Base-by-base conservation (phyloP, 1,284 basidiomycete genomes). In the Pseudomicrostroma phylloplanum region DNA sequence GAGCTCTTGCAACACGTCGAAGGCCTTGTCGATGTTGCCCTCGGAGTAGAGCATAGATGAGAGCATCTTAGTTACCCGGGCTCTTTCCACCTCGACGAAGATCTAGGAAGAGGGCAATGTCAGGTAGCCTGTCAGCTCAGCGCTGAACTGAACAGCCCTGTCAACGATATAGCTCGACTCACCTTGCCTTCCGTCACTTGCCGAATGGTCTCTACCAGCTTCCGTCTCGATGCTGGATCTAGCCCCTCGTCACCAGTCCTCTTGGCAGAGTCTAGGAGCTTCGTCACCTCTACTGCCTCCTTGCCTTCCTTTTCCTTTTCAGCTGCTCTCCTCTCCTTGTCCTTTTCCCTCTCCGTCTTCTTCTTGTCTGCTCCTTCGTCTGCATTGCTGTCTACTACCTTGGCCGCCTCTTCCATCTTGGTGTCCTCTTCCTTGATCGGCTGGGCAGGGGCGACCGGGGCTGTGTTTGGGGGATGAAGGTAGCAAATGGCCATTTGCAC, bases 181-280 rank as follows among this genome's bases (percentile, higher is more conserved):
- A 89, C 92, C 86, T 97, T 98, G 63, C 94, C 94, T 82, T 97
- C 94, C 0, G 94, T 96, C 40, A 99, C 91, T 57, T 86, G 84
- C 74, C 96, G 85, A 69, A 99, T 80, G 1, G 91, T 92, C 81
- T 94, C 88, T 51, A 79, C 70, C 13, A 79, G 48, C 64, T 74
- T 70, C 49, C 71, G 42, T 17, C 69, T 57, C 21, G 43, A 54
- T n/a, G 65, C 66, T 17, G 69, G 65, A 23, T 59, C 60, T 1
- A 79, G 61, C 8, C 72, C 74, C 0, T 41, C 55, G 55, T 76
- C 66, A 11, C 76, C 76, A 19, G 76, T 68, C 3, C 58, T 59
- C 55, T 69, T 70, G 6, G 59, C 76, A 1, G 66, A 63, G 56
- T 73, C 67, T 62, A 76, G 63, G n/a, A 77, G 68, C 42, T 65